phyloP scores from a whole-genome alignment of 768 basidiomycete genomes.

The Suillus luteus region DNA sequence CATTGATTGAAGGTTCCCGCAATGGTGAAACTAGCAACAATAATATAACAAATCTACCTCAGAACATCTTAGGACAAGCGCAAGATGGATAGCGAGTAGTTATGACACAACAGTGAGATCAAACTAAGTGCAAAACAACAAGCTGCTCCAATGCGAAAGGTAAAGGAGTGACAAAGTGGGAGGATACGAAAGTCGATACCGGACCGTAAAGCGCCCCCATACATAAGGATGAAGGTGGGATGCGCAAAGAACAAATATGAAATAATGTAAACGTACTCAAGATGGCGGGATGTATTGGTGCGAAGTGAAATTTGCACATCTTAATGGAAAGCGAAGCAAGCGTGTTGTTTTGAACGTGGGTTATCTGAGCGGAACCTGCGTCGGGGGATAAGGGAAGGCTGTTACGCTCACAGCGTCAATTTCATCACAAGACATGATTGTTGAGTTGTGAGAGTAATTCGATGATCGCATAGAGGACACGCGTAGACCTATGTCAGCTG shows the following conservation, averaged over 20 bases:
- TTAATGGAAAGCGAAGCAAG: conserved; percentile 2
- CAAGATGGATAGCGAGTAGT: conserved; percentile 4
- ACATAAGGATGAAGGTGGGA: not conserved
- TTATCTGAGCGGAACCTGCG: conserved; percentile 18
- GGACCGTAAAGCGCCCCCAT: conserved; percentile 7
- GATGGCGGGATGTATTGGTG: conserved; percentile 12
- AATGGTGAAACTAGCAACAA: not conserved
- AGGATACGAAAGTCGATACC: conserved; percentile 8
- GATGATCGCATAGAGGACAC: conserved; percentile 64
- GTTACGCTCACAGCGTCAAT: conserved; percentile 27
- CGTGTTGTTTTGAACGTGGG: not conserved
- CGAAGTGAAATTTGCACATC: conserved; percentile 7
- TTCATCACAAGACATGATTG: conserved; percentile 23
- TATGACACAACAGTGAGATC: conserved; percentile 13
- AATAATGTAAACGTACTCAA: conserved; percentile 20
- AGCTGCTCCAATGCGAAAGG: conserved; percentile 10
- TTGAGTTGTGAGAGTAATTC: conserved; percentile 32
- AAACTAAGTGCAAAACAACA: conserved; percentile 12
- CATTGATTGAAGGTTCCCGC: not conserved
- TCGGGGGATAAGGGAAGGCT: conserved; percentile 35
- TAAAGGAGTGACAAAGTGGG: conserved; percentile 15
- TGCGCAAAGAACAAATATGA: not conserved
- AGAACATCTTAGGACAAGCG: not conserved
- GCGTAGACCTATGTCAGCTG: conserved; percentile 50
- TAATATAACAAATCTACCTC: conserved; percentile 1